Evolutionary conservation across 2,329 filamentous ascomycete genomes (phyloP).

Genomic region (Alternaria brassicae): DNA sequence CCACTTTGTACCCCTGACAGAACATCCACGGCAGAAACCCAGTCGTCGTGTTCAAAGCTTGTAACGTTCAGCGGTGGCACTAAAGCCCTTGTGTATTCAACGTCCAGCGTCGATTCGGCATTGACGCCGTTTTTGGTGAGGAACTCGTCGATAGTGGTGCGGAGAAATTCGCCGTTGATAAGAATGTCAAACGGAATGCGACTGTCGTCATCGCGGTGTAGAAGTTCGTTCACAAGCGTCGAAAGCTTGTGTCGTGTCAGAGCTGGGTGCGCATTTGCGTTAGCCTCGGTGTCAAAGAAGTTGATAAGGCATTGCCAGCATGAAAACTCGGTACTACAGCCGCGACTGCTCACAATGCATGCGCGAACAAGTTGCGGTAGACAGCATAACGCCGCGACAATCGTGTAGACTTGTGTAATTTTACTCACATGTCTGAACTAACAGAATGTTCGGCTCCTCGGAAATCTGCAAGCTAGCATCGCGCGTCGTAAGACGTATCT

Average conservation of each 20-base stretch:
- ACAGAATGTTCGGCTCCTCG: slow-evolving; percentile 41
- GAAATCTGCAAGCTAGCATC: slow-evolving; percentile 42
- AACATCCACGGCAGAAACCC: slow-evolving; percentile 88
- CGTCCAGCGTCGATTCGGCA: slow-evolving; percentile 81
- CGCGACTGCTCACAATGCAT: not conserved
- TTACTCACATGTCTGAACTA: slow-evolving; percentile 45
- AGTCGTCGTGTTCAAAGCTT: slow-evolving; percentile 96
- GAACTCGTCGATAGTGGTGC: slow-evolving; percentile 89
- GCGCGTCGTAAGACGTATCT: slow-evolving; percentile 47
- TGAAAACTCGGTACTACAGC: not conserved
- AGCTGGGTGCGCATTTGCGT: slow-evolving; percentile 25
- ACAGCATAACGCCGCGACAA: not conserved
- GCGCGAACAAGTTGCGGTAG: not conserved
- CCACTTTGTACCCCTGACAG: slow-evolving; percentile 67
- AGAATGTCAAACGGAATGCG: slow-evolving; percentile 92
- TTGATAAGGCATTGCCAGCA: not conserved
- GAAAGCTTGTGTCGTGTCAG: slow-evolving; percentile 58
- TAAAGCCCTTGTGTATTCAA: slow-evolving; percentile 93
- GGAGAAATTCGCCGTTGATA: slow-evolving; percentile 90
- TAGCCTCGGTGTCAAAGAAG: slow-evolving; percentile 6
- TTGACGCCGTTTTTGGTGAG: slow-evolving; percentile 85
- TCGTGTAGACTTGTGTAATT: not conserved
- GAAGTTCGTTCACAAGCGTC: slow-evolving; percentile 67
- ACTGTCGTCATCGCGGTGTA: slow-evolving; percentile 62
- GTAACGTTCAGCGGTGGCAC: slow-evolving; percentile 88